Conservation (phyloP, 768 basidiomycete species). For the Macrolepiota albuminosa region DNA sequence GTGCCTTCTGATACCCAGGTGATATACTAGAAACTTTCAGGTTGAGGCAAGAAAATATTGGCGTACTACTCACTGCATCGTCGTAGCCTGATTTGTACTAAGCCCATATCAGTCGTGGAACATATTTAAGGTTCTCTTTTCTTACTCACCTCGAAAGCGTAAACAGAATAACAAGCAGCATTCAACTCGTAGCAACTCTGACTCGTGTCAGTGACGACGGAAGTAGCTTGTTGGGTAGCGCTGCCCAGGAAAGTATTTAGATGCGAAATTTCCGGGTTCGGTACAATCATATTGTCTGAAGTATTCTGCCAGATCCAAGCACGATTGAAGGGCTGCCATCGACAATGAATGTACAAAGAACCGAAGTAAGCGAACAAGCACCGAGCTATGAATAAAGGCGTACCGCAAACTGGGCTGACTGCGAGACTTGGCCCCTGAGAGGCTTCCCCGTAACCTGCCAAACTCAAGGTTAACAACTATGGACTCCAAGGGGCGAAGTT, state of each 20-base stretch:
- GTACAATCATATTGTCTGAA: constrained; percentile 48
- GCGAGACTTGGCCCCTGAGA: constrained; percentile 64
- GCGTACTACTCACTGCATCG: constrained; percentile 39
- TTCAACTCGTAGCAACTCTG: constrained; percentile 61
- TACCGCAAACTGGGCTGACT: constrained; percentile 76
- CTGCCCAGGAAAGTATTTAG: constrained; percentile 67
- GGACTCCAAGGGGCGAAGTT: constrained; percentile 4
- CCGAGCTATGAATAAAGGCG: constrained; percentile 19
- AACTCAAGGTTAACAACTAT: constrained; percentile 2
- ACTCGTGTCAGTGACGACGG: constrained; percentile 64
- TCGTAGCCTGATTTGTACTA: constrained; percentile 52
- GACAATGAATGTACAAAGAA: constrained; percentile 1
- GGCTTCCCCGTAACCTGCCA: constrained; percentile 40
- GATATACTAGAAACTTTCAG: constrained; percentile 50
- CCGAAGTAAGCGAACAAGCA: neutral
- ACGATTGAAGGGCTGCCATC: constrained; percentile 60
- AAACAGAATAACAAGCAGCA: constrained; percentile 57
- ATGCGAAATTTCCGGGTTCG: constrained; percentile 45
- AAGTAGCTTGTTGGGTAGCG: constrained; percentile 71
- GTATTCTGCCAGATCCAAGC: constrained; percentile 65
- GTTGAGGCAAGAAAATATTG: neutral
- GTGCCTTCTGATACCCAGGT: constrained; percentile 71
- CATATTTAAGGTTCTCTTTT: neutral
- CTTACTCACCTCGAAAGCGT: constrained; percentile 66
- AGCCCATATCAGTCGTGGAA: neutral